Conservation (phyloP, 208 protist genomes). For the Kentomonas sorsogonicus region DNA sequence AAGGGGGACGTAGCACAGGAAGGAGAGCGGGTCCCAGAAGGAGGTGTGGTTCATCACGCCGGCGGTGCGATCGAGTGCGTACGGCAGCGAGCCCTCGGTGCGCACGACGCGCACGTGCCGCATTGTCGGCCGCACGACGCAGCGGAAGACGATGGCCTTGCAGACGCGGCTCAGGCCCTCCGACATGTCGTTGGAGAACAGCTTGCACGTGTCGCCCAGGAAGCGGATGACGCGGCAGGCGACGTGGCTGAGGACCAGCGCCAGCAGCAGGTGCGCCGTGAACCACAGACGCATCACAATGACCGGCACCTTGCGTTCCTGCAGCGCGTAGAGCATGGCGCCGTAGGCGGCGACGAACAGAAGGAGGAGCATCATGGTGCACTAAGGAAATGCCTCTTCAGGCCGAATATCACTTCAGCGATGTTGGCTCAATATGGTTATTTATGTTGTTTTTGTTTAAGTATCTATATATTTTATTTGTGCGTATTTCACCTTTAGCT, state of each 20-base stretch:
- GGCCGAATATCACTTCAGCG: no score
- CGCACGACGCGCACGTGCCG: slow-evolving; percentile 40
- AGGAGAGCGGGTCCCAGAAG: slow-evolving; percentile 68
- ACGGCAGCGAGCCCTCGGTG: slow-evolving; percentile 49
- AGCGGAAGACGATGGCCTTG: slow-evolving; percentile 34
- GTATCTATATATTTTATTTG: no score
- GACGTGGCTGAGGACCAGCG: slow-evolving; percentile 19
- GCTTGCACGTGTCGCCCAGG: slow-evolving; percentile 19
- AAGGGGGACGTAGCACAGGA: slow-evolving; percentile 32
- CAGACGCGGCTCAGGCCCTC: slow-evolving; percentile 28
- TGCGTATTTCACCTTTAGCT: no score
- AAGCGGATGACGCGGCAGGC: slow-evolving; percentile 27
- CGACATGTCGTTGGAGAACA: slow-evolving; percentile 16
- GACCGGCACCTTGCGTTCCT: slow-evolving; percentile 28
- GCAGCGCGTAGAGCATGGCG: slow-evolving; percentile 32
- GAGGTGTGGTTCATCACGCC: slow-evolving; percentile 60
- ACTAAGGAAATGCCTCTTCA: no score
- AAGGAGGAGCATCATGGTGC: slow-evolving; percentile 13
- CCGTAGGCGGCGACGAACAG: slow-evolving; percentile 21
- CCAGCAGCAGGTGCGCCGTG: slow-evolving; percentile 22
- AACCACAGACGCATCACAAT: slow-evolving; percentile 58
- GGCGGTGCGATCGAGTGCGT: slow-evolving; percentile 16
- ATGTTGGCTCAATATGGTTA: no score
- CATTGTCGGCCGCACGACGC: slow-evolving; percentile 23
- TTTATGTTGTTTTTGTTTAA: no score